Evolutionary conservation across 345 rosid genomes (phyloP).

Genomic region (Eutrema heterophyllum): DNA sequence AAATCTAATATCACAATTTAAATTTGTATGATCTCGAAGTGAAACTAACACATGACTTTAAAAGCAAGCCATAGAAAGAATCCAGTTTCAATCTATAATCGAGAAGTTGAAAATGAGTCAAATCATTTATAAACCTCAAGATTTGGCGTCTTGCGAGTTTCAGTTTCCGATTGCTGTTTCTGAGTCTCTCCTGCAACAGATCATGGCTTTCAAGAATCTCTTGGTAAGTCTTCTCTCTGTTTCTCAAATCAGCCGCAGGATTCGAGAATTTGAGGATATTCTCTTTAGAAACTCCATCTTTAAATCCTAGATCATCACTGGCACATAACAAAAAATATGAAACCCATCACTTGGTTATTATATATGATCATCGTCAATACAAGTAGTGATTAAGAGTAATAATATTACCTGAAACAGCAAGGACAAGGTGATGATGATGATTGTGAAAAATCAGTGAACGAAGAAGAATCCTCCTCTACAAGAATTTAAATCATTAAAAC

Average conservation of each 20-base stretch:
- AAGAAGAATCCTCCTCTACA: constrained; percentile 30
- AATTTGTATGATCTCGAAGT: not conserved
- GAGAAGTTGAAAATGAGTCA: not conserved
- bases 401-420: constrained; percentile 25
- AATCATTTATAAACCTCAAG: constrained; percentile 39
- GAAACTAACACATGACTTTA: not conserved
- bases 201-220: constrained; percentile 47
- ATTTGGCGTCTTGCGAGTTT: constrained; percentile 38
- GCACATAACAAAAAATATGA: not conserved
- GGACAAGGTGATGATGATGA: constrained; percentile 12
- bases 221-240: constrained; percentile 30
- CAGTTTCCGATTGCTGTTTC: constrained; percentile 21
- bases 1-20: too few species aligned
- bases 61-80: not conserved
- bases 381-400: not conserved
- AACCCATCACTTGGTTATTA: not conserved
- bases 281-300: constrained; percentile 17
- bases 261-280: constrained; percentile 7
- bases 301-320: constrained; percentile 18
- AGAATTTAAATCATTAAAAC: not conserved
- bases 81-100: not conserved
- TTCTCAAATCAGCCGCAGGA: constrained; percentile 26
- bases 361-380: not conserved
- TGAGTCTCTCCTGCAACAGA: constrained; percentile 16
- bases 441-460: constrained; percentile 10